Evolutionary conservation across 2,329 filamentous ascomycete genomes (phyloP), one percentile per base, ranked within the genome.

Genomic region (Thyridium curvatum): DNA sequence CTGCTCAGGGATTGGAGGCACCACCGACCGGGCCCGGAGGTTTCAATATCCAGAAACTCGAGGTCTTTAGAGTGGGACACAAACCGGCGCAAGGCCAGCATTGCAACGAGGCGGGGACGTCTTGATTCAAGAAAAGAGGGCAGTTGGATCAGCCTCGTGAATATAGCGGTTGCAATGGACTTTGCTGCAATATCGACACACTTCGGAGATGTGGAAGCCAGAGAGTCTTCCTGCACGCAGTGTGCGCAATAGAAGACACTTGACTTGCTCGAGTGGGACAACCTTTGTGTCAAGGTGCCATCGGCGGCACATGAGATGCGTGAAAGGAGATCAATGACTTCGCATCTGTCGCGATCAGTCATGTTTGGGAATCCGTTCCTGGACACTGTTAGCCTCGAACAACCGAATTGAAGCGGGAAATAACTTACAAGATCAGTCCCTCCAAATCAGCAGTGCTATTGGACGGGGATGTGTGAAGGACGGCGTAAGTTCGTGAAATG

Each of bases 1-100:
- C 90, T 94, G 46, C 83, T 82, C 30, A 97, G 66, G 1, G 84
- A 87, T 48, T 84, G 78, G 4, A 96, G 65, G 53, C 88, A 90
- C 77, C 86, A 91, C 52, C 90, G 82, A 0, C 86, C 89, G 31
- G 87, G 64, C 1, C 65, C 58, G 8, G 86, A 89, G 2, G 64
- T 68, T 42, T 82, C 76, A 3, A 96, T 64, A 46, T 86, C 77
- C 21, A 91, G 63, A 38, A 85, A 67, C 4, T 71, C 66, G 0
- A 65, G 46, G 38, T 78, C 71, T 13, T 68, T 64, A 4, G 79
- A 79, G 58, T 94, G 88, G 35, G 74, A 69, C 18, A 86, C 69
- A 31, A 93, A 64, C 34, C 81, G 77, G 48, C 81, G 78, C 35
- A 95, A 66, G 4, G 79, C 73, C 42, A 83, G 61, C 78, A 93